phyloP scores from a whole-genome alignment of 106 monocot species.

The Allium fistulosum region DNA sequence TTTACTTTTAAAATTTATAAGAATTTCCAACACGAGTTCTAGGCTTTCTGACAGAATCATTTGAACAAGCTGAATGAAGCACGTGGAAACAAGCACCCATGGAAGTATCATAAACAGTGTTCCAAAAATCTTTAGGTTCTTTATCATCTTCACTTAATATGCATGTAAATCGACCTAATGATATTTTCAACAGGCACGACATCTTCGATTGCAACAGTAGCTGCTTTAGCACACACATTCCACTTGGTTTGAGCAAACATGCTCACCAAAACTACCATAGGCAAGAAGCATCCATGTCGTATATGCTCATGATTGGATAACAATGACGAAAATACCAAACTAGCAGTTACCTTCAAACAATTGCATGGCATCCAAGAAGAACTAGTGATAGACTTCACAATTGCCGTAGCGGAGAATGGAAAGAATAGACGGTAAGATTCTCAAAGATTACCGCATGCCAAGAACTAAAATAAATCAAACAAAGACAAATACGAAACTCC shows the following conservation, averaged over 20 bases:
- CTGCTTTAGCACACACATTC: not conserved
- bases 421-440: conserved; percentile 56
- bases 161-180: conserved; percentile 61
- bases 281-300: no score
- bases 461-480: conserved; percentile 23
- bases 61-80: conserved; percentile 58
- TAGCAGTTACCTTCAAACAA: conserved; percentile 47
- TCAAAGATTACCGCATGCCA: conserved; percentile 77
- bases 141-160: conserved; percentile 49
- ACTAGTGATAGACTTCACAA: conserved; percentile 65
- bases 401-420: conserved; percentile 73
- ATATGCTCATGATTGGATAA: no score
- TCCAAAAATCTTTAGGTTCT: conserved; percentile 37
- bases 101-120: conserved; percentile 62
- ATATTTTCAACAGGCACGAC: conserved; percentile 53
- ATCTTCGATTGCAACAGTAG: conserved; percentile 45
- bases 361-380: conserved; percentile 71
- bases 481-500: not conserved
- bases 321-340: no score
- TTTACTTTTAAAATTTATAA: no score
- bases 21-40: conserved; percentile 88
- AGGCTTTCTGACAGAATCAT: conserved; percentile 61
- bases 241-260: no score
- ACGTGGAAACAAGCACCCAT: conserved; percentile 79
- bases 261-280: no score